Percentiles rank a stretch among this genome's conserved stretches.
These are phyloP conservation scores for Xylariaceae sp. DNA, from an alignment of 2,329 filamentous ascomycete genomes.

Conservation along the genomic window DNA sequence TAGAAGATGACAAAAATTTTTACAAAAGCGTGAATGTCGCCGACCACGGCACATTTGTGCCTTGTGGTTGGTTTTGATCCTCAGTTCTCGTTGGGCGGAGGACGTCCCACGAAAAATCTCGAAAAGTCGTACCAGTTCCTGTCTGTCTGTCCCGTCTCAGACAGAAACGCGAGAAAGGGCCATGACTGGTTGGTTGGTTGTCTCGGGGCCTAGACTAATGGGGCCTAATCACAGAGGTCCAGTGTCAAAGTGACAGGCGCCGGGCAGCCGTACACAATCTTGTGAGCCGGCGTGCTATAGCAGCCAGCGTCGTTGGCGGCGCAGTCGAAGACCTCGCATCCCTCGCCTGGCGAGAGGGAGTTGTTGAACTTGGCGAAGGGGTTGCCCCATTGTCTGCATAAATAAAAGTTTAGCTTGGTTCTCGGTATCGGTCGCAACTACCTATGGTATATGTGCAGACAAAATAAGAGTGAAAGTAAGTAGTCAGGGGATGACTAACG, in stretches of 20 bases:
- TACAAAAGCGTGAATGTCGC: too few relatives aligned
- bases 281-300: constrained; percentile 35
- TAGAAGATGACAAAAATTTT: too few relatives aligned
- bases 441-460: neutral
- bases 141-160: too few relatives aligned
- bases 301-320: constrained; percentile 30
- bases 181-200: too few relatives aligned
- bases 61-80: too few relatives aligned
- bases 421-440: neutral
- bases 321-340: constrained; percentile 37
- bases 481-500: constrained; percentile 20
- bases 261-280: constrained; percentile 38
- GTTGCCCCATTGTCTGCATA: constrained; percentile 33
- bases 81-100: too few relatives aligned
- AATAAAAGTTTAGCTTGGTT: constrained; percentile 11
- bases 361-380: constrained; percentile 35
- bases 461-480: neutral
- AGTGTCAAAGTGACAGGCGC: constrained; percentile 33
- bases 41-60: too few relatives aligned
- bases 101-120: too few relatives aligned
- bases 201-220: too few relatives aligned
- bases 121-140: too few relatives aligned
- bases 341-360: constrained; percentile 32
- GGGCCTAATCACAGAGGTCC: neutral
- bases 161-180: too few relatives aligned